Conservation (phyloP, 768 basidiomycete genomes). For the Crepidotus variabilis region DNA sequence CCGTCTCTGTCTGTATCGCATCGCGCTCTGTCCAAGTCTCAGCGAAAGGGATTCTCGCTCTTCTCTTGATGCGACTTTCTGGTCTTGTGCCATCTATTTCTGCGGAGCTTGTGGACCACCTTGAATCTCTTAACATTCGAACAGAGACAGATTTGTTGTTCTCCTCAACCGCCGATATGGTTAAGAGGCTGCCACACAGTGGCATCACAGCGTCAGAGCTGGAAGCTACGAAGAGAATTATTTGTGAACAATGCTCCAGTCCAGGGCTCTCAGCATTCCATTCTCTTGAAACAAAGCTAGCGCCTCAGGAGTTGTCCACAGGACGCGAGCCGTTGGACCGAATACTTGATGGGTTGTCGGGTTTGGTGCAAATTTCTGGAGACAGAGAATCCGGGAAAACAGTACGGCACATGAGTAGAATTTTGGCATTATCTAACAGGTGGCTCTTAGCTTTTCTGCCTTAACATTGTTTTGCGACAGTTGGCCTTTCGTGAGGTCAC, state of each 20-base stretch:
- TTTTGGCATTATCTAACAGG: not conserved
- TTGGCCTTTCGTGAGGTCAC: slow-evolving; percentile 35
- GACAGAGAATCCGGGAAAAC: slow-evolving; percentile 65
- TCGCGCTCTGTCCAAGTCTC: too few relatives aligned
- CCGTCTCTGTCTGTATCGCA: too few relatives aligned
- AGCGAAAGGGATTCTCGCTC: too few relatives aligned
- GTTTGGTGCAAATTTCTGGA: slow-evolving; percentile 68
- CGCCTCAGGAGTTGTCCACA: slow-evolving; percentile 16
- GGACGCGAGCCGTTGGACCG: slow-evolving; percentile 50
- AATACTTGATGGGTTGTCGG: slow-evolving; percentile 47
- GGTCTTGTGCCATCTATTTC: slow-evolving; percentile 36
- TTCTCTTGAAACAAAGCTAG: slow-evolving; percentile 13
- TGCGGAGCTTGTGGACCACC: slow-evolving; percentile 35
- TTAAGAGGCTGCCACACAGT: slow-evolving; percentile 46
- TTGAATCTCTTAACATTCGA: slow-evolving; percentile 47
- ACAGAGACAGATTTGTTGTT: slow-evolving; percentile 61
- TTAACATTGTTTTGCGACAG: slow-evolving; percentile 55
- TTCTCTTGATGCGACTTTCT: slow-evolving; percentile 36
- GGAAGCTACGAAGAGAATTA: slow-evolving; percentile 30
- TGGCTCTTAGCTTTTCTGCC: slow-evolving; percentile 48
- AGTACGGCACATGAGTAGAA: slow-evolving; percentile 33
- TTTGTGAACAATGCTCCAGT: slow-evolving; percentile 41
- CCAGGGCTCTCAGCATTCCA: slow-evolving; percentile 25
- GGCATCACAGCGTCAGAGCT: slow-evolving; percentile 48
- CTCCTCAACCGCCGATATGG: slow-evolving; percentile 44